These are phyloP conservation scores for Physaria fendleri DNA, from an alignment of 345 rosid genomes.

Conservation along the genomic window DNA sequence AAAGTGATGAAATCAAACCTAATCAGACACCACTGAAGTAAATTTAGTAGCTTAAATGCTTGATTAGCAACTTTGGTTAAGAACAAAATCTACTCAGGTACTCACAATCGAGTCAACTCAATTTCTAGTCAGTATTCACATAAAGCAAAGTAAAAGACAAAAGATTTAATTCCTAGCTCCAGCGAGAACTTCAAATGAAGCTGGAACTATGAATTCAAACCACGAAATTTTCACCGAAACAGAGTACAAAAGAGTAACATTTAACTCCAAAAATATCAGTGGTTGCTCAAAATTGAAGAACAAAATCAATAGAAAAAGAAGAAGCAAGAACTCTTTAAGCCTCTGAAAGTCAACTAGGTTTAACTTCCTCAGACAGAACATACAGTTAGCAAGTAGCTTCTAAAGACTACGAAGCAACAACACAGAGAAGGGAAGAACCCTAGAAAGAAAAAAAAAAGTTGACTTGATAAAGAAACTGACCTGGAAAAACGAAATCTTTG, in stretches of 20 bases:
- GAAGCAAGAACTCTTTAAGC: neutral
- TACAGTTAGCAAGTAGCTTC: constrained; percentile 11
- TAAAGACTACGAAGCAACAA: constrained; percentile 8
- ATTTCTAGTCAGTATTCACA: neutral
- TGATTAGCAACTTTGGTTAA: neutral
- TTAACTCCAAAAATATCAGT: neutral
- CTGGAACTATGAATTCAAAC: constrained; percentile 1
- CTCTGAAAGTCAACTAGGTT: constrained; percentile 27
- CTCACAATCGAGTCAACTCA: constrained; percentile 12
- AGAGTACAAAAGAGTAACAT: neutral
- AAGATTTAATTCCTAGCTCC: neutral
- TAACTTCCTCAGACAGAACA: constrained; percentile 1
- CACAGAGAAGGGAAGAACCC: neutral
- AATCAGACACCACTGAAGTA: neutral
- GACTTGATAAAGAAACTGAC: constrained; percentile 6
- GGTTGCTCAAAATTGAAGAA: neutral
- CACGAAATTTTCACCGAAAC: neutral
- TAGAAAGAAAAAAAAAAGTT: constrained; percentile 1
- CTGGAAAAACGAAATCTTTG: constrained; percentile 7
- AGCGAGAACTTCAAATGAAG: neutral
- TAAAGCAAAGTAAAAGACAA: neutral
- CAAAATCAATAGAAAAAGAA: neutral
- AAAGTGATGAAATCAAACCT: no score
- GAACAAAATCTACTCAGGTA: neutral
- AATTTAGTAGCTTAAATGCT: neutral